Evolutionary conservation across 495 filamentous ascomycete genomes (phyloP), one percentile per base, ranked within the genome.

Genomic region (Trichoderma reesei): DNA sequence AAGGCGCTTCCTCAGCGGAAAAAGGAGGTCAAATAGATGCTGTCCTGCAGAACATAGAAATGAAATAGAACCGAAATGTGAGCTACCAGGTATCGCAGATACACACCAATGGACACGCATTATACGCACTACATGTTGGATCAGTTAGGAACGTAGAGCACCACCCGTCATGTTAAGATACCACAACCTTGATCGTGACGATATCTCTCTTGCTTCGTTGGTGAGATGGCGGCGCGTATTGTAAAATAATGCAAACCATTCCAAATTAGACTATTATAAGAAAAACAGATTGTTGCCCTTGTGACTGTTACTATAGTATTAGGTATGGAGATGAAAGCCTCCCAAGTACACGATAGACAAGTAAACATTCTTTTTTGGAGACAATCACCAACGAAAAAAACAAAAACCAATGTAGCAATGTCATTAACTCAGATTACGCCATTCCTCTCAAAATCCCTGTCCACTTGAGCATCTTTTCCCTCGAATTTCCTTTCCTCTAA

Each of bases 1-100:
- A 65, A 65, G 39, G 14, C 34, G 13, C 54, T 60, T 5, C 37
- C 63, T 3, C 59, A 65, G 54, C 51, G 63, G 13, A 33, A 31
- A 33, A 65, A 59, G 41, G 41, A 34, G 11, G 51, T 6, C 9
- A 65, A 65, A 10, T 61, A 60, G 13, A 11, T 39, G 38, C 11
- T 26, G 26, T 26, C 26, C 26, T 26, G 26, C 26, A 26, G 26
- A 26, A 26, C 26, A 26, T 26, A 26, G 46, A 54, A 18, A 10
- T 54, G n/a, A 56, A n/a, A 46, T 14, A 14, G n/a, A 18, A 56
- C 11, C 10, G 11, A 14, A 34, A 56, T 14, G 31, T 20, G 11
- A 33, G 31, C 9, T 33, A 18, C 44, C 9, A 48, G 4, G n/a
- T 56, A 34, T 13, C 26, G 26, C 26, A 26, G 26, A 26, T 26